Conservation (phyloP, 345 rosid genomes). For the Mallotus nudiflorus region DNA sequence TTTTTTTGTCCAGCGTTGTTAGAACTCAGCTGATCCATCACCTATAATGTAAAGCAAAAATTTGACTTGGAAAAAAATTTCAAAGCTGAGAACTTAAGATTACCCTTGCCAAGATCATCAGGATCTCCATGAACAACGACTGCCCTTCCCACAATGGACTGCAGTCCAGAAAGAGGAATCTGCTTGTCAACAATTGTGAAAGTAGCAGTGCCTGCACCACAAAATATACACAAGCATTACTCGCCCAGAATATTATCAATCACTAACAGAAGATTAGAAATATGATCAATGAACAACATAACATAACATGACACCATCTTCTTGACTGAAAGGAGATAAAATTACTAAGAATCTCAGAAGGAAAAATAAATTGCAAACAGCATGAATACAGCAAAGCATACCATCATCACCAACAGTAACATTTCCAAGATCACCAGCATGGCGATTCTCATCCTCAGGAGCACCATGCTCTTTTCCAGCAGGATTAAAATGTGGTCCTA, state of each 20-base stretch:
- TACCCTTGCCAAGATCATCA: constrained; percentile 98
- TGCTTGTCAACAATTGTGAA: constrained; percentile 66
- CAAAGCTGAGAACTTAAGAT: constrained; percentile 6
- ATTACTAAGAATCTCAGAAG: too few species aligned
- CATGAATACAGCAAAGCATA: constrained; percentile 22
- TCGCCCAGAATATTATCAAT: neutral
- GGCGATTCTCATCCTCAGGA: constrained; percentile 79
- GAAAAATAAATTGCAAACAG: neutral
- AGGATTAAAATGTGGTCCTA: constrained; percentile 94
- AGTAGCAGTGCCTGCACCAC: constrained; percentile 58
- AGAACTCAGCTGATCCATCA: neutral
- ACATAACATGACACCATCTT: neutral
- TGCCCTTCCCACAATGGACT: constrained; percentile 87
- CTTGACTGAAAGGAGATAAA: neutral
- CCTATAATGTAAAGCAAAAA: neutral
- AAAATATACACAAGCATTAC: constrained; percentile 8
- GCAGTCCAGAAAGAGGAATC: constrained; percentile 81
- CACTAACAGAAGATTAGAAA: neutral
- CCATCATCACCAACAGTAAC: constrained; percentile 78
- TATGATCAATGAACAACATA: too few species aligned
- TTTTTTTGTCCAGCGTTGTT: neutral
- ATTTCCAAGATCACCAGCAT: constrained; percentile 95
- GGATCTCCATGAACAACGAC: constrained; percentile 92
- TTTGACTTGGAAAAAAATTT: neutral
- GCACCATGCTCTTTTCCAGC: constrained; percentile 85